A percentile compares a stretch with the other conserved stretches of the same genome.
Evolutionary conservation across 2,329 filamentous ascomycete species (phyloP).

Genomic region (Apiospora koreana): DNA sequence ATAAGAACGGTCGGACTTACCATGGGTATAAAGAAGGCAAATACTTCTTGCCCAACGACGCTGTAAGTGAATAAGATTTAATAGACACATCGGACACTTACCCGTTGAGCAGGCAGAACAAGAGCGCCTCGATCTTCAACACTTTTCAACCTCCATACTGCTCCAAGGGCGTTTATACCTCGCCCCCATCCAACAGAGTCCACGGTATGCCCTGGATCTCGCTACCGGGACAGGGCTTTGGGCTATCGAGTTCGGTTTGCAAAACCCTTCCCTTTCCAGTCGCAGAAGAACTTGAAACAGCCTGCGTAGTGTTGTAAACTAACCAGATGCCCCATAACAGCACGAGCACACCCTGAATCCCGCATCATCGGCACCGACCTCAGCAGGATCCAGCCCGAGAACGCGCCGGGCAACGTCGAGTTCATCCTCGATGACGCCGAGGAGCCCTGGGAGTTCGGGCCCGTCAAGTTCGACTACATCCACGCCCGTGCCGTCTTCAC

Average conservation of each 20-base stretch:
- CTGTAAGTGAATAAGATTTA: neutral
- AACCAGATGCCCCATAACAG: neutral
- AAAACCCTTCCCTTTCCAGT: neutral
- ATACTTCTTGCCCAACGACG: neutral
- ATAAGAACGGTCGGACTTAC: neutral
- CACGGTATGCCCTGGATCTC: conserved; percentile 5
- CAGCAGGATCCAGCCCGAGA: conserved; percentile 14
- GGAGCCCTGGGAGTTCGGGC: conserved; percentile 1
- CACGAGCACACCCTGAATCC: neutral
- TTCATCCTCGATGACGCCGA: conserved; percentile 15
- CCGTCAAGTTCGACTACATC: conserved; percentile 12
- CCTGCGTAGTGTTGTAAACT: too few species aligned
- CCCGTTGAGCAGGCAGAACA: neutral
- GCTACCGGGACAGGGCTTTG: conserved; percentile 6
- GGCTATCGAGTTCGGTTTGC: conserved; percentile 11
- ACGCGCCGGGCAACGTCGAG: neutral
- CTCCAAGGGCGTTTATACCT: neutral
- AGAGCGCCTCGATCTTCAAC: conserved; percentile 14
- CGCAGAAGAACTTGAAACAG: too few species aligned
- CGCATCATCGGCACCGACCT: conserved; percentile 13
- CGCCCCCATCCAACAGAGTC: neutral
- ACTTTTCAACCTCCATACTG: neutral
- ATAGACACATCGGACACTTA: neutral
- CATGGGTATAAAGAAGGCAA: neutral
- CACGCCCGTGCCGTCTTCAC: conserved; percentile 7